Evolutionary conservation across 331 rosid genomes (phyloP).

Genomic region (Phaseolus coccineus): DNA sequence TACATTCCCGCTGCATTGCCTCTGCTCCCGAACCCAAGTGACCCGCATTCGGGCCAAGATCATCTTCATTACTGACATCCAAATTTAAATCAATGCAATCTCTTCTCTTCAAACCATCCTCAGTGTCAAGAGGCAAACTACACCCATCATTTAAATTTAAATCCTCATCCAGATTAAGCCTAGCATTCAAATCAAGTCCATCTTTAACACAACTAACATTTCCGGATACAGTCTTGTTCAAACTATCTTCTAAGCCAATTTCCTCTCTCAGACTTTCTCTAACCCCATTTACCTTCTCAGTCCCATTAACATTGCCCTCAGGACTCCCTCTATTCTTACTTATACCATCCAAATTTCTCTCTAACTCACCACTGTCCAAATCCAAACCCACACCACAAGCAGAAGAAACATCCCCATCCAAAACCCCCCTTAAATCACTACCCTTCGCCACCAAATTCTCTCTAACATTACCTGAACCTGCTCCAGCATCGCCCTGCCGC

Average conservation of each 20-base stretch:
- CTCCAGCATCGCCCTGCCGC: constrained; percentile 35
- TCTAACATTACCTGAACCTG: constrained; percentile 60
- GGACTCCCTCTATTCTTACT: constrained; percentile 55
- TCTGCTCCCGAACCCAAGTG: constrained; percentile 38
- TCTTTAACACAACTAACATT: constrained; percentile 55
- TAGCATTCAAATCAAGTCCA: constrained; percentile 77
- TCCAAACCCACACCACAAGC: constrained; percentile 39
- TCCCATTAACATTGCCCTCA: constrained; percentile 52
- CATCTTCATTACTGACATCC: constrained; percentile 68
- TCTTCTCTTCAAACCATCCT: constrained; percentile 46
- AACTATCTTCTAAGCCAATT: constrained; percentile 43
- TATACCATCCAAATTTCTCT: constrained; percentile 34
- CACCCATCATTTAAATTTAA: constrained; percentile 56
- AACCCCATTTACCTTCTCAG: constrained; percentile 41
- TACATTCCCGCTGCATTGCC: constrained; percentile 56
- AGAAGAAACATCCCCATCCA: constrained; percentile 27
- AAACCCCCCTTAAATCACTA: constrained; percentile 52
- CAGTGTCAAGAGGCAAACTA: constrained; percentile 30
- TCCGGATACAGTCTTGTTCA: constrained; percentile 40
- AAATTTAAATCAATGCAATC: constrained; percentile 85
- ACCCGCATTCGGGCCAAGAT: constrained; percentile 44
- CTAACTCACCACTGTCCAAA: constrained; percentile 46
- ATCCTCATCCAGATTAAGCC: constrained; percentile 61
- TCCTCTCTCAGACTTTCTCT: constrained; percentile 41
- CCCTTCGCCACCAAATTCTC: constrained; percentile 46